Conservation (phyloP, 1,284 basidiomycete genomes). For the Ganoderma sinense region DNA sequence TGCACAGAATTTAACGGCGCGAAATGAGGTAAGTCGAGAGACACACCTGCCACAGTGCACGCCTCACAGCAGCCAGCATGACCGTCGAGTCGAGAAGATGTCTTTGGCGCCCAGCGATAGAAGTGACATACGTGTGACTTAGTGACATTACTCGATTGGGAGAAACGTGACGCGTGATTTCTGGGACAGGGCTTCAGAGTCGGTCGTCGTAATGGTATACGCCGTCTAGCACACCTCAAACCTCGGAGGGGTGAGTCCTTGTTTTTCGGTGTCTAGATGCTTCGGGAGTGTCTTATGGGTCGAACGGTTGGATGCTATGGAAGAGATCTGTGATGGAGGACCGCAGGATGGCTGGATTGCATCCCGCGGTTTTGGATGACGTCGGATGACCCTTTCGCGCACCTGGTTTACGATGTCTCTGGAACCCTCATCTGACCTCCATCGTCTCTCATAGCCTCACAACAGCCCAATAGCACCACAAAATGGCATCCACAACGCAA, state of each 20-base stretch:
- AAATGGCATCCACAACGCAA: constrained; percentile 80
- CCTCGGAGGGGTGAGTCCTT: constrained; percentile 50
- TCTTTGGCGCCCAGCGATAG: constrained; percentile 17
- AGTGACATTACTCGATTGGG: constrained; percentile 10
- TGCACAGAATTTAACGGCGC: background rate
- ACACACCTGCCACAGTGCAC: constrained; percentile 35
- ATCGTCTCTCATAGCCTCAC: constrained; percentile 24
- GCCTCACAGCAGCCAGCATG: constrained; percentile 40
- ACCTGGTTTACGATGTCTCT: constrained; percentile 17
- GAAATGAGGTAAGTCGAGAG: background rate
- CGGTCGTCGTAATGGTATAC: constrained; percentile 28
- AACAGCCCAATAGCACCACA: constrained; percentile 41
- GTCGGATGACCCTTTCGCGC: constrained; percentile 46
- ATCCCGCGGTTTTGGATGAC: constrained; percentile 45
- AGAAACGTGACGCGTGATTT: constrained; percentile 12
- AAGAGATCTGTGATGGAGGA: constrained; percentile 20
- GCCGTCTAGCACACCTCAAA: constrained; percentile 43
- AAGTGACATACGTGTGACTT: background rate
- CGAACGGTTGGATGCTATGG: constrained; percentile 8
- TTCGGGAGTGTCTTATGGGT: constrained; percentile 7
- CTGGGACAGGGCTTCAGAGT: constrained; percentile 33
- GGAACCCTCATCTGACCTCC: constrained; percentile 23
- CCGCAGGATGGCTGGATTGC: constrained; percentile 49
- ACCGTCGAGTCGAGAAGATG: constrained; percentile 15
- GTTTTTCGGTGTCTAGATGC: constrained; percentile 23